Base-by-base conservation (phyloP, 345 rosid species). In the Rhodamnia rubescens region DNA sequence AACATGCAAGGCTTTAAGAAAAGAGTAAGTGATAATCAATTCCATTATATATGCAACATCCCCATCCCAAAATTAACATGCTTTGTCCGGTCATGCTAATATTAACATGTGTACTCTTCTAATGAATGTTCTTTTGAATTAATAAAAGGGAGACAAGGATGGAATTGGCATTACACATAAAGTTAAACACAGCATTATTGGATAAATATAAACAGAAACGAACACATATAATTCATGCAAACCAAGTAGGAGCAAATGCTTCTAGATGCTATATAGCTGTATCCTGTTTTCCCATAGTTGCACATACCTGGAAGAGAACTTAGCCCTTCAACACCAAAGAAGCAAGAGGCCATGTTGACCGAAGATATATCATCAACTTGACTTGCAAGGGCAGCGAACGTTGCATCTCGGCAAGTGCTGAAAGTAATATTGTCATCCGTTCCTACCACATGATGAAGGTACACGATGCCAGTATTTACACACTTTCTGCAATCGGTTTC, bases 351-450 rank as follows among this genome's bases (percentile, higher is more conserved):
- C 5, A 95, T 88, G 85, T 91, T 90, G 87, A 89, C 88, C 14
- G 98, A 91, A 6, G 98, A 91, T 69, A 87, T 84, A 87, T 87
- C 81, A 56, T 95, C 98, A 88, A 93, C 91, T 88, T 88, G 96
- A 90, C 98, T 95, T 26, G 95, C 94, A 57, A 97, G 92, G 52
- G 93, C 92, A 87, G 92, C 93, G 87, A 91, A 97, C 47, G 96
- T 92, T 49, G 99, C 99, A 95, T 94, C 98, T 51, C 96, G 93
- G 85, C 99, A 97, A 86, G 96, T 95, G 90, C 93, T 95, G 85
- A 97, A 84, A 49, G 96, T 95, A 61, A 95, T 82, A 87, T 91
- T 95, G 86, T 93, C 90, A 53, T 89, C 93, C 64, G 87, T 85
- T 56, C 92, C 96, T 55, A 92, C 91, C 27, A 94, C 89, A 86